Conservation (phyloP, 352 stramenopile species). For the Phytopythium aichiense region DNA sequence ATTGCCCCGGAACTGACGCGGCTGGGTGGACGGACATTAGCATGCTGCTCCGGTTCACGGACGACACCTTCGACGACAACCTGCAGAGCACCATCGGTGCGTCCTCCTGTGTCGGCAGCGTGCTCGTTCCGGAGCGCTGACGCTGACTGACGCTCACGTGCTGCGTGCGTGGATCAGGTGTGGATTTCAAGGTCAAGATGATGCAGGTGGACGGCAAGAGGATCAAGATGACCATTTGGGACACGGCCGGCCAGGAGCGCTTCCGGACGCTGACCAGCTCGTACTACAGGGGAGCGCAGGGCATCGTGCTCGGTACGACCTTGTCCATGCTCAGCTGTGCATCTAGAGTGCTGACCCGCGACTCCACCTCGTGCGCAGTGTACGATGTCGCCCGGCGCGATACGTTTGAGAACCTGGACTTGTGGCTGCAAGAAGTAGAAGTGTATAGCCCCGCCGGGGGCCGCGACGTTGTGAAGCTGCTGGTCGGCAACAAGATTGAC, state of each 20-base stretch:
- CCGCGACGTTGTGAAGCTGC: slow-evolving; percentile 96
- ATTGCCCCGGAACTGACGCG: neutral
- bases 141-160: neutral
- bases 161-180: slow-evolving; percentile 27
- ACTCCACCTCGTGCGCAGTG: slow-evolving; percentile 35
- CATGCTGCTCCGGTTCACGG: slow-evolving; percentile 97
- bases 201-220: slow-evolving; percentile 94
- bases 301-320: slow-evolving; percentile 91
- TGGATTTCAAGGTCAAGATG: slow-evolving; percentile 98
- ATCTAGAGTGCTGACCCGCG: neutral
- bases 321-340: neutral
- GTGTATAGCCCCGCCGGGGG: slow-evolving; percentile 94
- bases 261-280: slow-evolving; percentile 97
- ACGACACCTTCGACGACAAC: slow-evolving; percentile 98
- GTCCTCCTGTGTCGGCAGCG: neutral
- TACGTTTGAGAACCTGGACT: slow-evolving; percentile 97
- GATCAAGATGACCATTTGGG: slow-evolving; percentile 99
- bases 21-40: slow-evolving; percentile 26
- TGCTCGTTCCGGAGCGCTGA: slow-evolving; percentile 1
- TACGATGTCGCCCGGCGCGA: slow-evolving; percentile 96
- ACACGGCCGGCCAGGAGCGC: slow-evolving; percentile 97
- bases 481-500: slow-evolving; percentile 97
- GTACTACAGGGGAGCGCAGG: slow-evolving; percentile 97
- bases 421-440: slow-evolving; percentile 98
- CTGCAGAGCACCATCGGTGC: slow-evolving; percentile 97